Evolutionary conservation across 768 basidiomycete species (phyloP), one percentile per base, ranked within the genome.

Genomic region (Dacryopinax primogenitus): DNA sequence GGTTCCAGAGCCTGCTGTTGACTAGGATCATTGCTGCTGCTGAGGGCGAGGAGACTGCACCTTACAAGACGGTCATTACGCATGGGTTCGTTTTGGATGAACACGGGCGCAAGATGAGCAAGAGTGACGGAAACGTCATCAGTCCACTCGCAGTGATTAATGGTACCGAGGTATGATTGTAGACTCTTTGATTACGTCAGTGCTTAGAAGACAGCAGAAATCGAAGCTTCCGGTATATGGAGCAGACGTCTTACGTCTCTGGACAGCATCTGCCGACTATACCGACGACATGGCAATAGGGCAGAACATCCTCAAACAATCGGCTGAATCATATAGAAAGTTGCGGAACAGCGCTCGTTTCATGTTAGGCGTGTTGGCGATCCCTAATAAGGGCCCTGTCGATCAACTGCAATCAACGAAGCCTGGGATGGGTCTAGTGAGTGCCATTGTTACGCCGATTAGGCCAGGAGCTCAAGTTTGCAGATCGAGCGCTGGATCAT

Each of bases 61-160:
- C 95, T 12, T 99, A 92, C 72, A 80, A 79, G 37, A 79, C 84
- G 3, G 75, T 99, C 66, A 86, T 99, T 68, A 98, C 95, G 0
- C 95, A 99, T 73, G 96, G 95, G 0, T 95, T 99, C 85, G 90
- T 96, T 2, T 82, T 97, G 3, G 96, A 98, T 70, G 84, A 91
- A 72, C 76, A 81, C 13, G 93, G 92, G 1, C 85, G 86, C 77
- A 92, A 84, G 77, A 99, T 99, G 95, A 97, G 94, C 83, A 99
- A 99, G 78, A 92, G 90, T 0, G 74, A 90, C 9, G 95, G 95
- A 0, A 99, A 99, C 71, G 85, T 96, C 28, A 74, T 94, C 62
- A 90, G 86, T 70, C 95, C 95, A 0, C 77, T 89, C 78, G 83
- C 83, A 0, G 79, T 98, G 65, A 83, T 96, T 30, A 73, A 85